Base-by-base conservation (phyloP, 2,329 filamentous ascomycete species). In the Xylariaceae sp. region DNA sequence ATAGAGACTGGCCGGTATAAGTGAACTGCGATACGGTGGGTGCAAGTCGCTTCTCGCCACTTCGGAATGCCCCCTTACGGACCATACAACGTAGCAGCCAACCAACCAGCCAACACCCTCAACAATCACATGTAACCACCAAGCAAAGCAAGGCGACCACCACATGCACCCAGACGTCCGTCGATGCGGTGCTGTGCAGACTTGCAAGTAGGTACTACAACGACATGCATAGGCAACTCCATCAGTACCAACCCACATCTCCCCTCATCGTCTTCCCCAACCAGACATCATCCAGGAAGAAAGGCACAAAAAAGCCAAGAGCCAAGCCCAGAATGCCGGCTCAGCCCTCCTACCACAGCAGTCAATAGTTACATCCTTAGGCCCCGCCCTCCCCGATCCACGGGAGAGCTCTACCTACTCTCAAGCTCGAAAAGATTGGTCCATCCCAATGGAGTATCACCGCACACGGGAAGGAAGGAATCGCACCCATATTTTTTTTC, bases 321-420 rank as follows among this genome's bases (percentile, higher is more conserved):
- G 23, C 23, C 23, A 30, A 30, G n/a, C 45, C 48, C 18, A 11
- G 18, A 10, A 50, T 37, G 37, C 15, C n/a, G 17, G 9, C 17
- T 56, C 18, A 60, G 45, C 61, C 51, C 61, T 57, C 55, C 61
- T 58, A 51, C n/a, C 58, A 56, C 56, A 42, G 58, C 51, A 58
- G 45, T 56, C 58, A 35, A 62, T 62, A 60, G 60, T 61, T 23
- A 58, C 58, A 53, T 44, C 55, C 53, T 53, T 51, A 51, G 42
- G 10, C 35, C 11, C 48, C 18, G 8, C 11, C 34, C 51, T 17
- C 7, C 17, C 51, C 45, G 6, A 30, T 30, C 23, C 23, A 30
- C 23, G 23, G 23, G 23, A 30, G 23, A n/a, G n/a, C n/a, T n/a
- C n/a, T n/a, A n/a, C n/a, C n/a, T n/a, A n/a, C 23, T 30, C 23